Conservation (phyloP, 768 basidiomycete genomes). For the Amyloporia xantha region DNA sequence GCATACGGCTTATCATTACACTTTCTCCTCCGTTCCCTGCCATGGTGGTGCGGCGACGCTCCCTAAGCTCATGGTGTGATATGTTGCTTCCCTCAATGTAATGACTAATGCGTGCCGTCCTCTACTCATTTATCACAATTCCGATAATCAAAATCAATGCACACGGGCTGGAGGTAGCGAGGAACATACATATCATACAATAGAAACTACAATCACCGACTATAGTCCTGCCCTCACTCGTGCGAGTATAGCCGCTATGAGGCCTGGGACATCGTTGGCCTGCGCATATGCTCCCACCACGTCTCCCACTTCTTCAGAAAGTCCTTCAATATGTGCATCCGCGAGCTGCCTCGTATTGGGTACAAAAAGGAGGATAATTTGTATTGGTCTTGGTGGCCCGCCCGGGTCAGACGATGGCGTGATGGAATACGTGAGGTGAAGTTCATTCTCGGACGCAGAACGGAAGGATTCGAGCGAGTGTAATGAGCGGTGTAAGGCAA, state of each 20-base stretch:
- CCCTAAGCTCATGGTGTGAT: no score
- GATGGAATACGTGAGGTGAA: conserved; percentile 61
- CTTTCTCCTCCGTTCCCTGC: no score
- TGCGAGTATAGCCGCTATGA: conserved; percentile 55
- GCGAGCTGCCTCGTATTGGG: conserved; percentile 64
- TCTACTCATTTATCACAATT: no score
- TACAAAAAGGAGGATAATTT: conserved; percentile 56
- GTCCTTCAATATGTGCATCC: conserved; percentile 47
- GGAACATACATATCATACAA: no score
- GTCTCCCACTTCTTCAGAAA: conserved; percentile 52
- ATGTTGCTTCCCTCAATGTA: no score
- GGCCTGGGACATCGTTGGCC: conserved; percentile 56
- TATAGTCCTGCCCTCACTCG: conserved; percentile 29
- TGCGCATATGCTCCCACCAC: conserved; percentile 56
- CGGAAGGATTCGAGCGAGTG: conserved; percentile 53
- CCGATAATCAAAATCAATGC: no score
- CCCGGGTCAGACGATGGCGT: conserved; percentile 23
- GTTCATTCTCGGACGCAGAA: conserved; percentile 67
- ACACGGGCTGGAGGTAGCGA: no score
- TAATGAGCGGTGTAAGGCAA: conserved; percentile 57
- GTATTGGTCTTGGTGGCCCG: conserved; percentile 29
- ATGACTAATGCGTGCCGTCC: no score
- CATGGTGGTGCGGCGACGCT: no score
- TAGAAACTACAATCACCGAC: no score
- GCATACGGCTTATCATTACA: no score